Conservation (phyloP, 306 rosid genomes). For the Prinsepia uniflora region DNA sequence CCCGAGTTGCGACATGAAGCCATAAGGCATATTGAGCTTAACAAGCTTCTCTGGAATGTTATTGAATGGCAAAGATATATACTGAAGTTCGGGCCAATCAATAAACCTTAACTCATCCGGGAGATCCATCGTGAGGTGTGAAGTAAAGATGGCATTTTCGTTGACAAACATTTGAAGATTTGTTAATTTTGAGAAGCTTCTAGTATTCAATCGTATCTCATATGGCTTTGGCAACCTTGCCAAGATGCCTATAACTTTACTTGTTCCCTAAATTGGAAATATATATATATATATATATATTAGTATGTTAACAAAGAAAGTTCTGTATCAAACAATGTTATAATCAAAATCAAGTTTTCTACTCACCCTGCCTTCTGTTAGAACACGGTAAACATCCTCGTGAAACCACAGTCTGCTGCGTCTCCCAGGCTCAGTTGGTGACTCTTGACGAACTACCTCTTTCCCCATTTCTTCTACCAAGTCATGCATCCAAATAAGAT, state of each 20-base stretch:
- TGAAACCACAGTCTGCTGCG: slow-evolving; percentile 29
- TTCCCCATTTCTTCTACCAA: slow-evolving; percentile 36
- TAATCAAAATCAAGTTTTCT: background rate
- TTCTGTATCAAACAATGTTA: background rate
- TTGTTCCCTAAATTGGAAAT: background rate
- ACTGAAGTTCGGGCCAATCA: slow-evolving; percentile 35
- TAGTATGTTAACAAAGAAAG: slow-evolving; percentile 25
- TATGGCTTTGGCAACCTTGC: background rate
- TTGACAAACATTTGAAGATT: slow-evolving; percentile 1
- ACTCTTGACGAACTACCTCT: slow-evolving; percentile 24
- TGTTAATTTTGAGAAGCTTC: slow-evolving; percentile 8
- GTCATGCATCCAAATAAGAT: slow-evolving; percentile 35
- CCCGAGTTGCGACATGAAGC: slow-evolving; percentile 19
- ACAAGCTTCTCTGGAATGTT: slow-evolving; percentile 31
- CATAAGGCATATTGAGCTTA: slow-evolving; percentile 25
- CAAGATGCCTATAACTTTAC: background rate
- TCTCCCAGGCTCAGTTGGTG: slow-evolving; percentile 4
- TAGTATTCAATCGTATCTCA: slow-evolving; percentile 16
- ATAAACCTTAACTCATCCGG: slow-evolving; percentile 34
- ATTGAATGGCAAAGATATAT: slow-evolving; percentile 26
- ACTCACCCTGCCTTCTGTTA: background rate
- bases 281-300: no score
- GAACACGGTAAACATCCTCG: slow-evolving; percentile 21
- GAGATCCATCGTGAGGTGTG: slow-evolving; percentile 25
- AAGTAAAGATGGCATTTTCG: slow-evolving; percentile 21